Conservation (phyloP, 192 early-diverging fungal species). For the Rhizoclosmatium globosum region DNA sequence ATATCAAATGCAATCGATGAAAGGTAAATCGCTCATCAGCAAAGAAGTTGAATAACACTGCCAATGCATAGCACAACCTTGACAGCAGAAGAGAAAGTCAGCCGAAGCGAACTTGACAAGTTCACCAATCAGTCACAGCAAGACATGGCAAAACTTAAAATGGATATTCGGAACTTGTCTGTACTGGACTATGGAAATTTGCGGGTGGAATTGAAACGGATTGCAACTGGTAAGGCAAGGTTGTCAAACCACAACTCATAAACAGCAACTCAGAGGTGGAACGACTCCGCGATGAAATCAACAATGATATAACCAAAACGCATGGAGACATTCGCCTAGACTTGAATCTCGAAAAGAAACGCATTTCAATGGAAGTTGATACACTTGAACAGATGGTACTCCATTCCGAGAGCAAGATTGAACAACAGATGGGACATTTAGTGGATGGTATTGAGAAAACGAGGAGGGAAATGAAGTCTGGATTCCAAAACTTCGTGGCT, state of each 20-base stretch:
- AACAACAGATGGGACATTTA: conserved; percentile 44
- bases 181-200: conserved; percentile 26
- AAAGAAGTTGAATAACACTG: not conserved
- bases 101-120: conserved; percentile 11
- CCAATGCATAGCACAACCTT: not conserved
- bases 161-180: conserved; percentile 35
- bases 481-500: conserved; percentile 1
- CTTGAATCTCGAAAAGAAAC: conserved; percentile 88
- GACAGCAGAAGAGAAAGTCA: not conserved
- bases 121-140: conserved; percentile 8
- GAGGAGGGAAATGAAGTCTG: conserved; percentile 17
- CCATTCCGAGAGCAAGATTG: conserved; percentile 48
- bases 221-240: conserved; percentile 23
- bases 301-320: conserved; percentile 80
- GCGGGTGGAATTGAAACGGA: conserved; percentile 25
- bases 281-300: conserved; percentile 76
- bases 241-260: too few relatives aligned
- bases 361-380: conserved; percentile 82
- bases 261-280: conserved; percentile 68
- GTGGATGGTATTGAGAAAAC: conserved; percentile 36
- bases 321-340: conserved; percentile 87
- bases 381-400: conserved; percentile 42
- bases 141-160: conserved; percentile 11
- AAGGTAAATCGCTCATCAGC: not conserved
- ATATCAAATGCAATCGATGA: conserved; percentile 16